These are phyloP conservation scores for Cystoderma amianthinum DNA, from an alignment of 768 basidiomycete genomes.

Conservation along the genomic window DNA sequence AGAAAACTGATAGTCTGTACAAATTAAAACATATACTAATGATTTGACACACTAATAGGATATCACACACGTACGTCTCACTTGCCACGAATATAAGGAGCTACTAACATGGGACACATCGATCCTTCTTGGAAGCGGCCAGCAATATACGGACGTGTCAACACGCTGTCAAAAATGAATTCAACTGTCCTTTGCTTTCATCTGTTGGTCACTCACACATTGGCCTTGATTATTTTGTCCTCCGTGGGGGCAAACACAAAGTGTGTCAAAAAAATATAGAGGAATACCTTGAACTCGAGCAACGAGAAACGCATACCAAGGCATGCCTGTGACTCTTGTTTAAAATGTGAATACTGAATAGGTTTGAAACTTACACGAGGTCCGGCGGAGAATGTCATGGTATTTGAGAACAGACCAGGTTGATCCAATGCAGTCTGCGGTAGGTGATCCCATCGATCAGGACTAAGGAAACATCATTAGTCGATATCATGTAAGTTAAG, in stretches of 20 bases:
- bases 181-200: too few relatives aligned
- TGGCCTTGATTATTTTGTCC: conserved; percentile 48
- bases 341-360: background rate
- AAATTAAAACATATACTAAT: too few relatives aligned
- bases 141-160: conserved; percentile 57
- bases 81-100: conserved; percentile 8
- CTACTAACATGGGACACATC: conserved; percentile 54
- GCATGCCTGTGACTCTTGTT: conserved; percentile 50
- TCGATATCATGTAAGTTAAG: background rate
- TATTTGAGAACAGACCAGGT: conserved; percentile 68
- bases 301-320: conserved; percentile 79
- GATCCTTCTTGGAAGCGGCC: conserved; percentile 51
- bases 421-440: conserved; percentile 60
- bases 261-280: conserved; percentile 62
- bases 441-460: conserved; percentile 75
- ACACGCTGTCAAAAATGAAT: conserved; percentile 49
- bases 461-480: conserved; percentile 31
- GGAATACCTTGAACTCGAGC: conserved; percentile 76
- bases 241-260: conserved; percentile 54
- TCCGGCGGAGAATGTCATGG: conserved; percentile 73
- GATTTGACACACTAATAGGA: too few relatives aligned
- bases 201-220: conserved; percentile 56
- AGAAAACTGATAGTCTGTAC: too few relatives aligned
- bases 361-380: conserved; percentile 53
- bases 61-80: too few relatives aligned